Base-by-base conservation (phyloP, 148 eudicot genomes). In the Arctostaphylos glauca region DNA sequence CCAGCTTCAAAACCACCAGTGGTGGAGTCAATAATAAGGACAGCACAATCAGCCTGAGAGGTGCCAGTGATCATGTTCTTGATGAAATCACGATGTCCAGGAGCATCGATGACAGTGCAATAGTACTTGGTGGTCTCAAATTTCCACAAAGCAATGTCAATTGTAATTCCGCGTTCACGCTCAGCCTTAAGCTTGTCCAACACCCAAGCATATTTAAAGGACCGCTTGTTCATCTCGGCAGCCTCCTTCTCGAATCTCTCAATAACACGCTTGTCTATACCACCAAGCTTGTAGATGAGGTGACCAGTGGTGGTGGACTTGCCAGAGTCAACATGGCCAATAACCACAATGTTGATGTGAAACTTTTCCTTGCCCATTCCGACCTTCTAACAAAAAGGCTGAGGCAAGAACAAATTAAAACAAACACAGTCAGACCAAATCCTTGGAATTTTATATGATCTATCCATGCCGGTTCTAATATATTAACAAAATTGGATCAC, bases 111-210 rank as follows among this genome's bases (percentile, higher is more conserved):
- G 80, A 90, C 92, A 6, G 92, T 90, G 85, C 91, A 90, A 80
- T 88, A 90, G 89, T 90, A 90, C 88, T 88, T 90, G 78, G 89
- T 89, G 74, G 92, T 90, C 88, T 90, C 91, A 67, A 89, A 89
- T 90, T 90, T 90, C 91, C 93, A 89, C 85, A 90, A 60, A 59
- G 91, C 90, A 79, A 90, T 87, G 64, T 90, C 93, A 81, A 90
- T 90, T 81, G 93, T 90, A 58, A 90, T 90, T 84, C 93, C 93
- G 84, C 91, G 91, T 55, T 90, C 93, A 66, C 93, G 91, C 88
- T 90, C 93, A 41, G 91, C 91, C 85, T 88, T 88, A 14, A 90
- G 89, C 84, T 90, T 90, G 90, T 90, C 93, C 71, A 87, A 73
- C 47, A 87, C 89, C 89, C 89, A 87, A 7, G 89, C 89, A 21